Evolutionary conservation across 306 rosid species (phyloP).

Genomic region (Acacia acuminata): DNA sequence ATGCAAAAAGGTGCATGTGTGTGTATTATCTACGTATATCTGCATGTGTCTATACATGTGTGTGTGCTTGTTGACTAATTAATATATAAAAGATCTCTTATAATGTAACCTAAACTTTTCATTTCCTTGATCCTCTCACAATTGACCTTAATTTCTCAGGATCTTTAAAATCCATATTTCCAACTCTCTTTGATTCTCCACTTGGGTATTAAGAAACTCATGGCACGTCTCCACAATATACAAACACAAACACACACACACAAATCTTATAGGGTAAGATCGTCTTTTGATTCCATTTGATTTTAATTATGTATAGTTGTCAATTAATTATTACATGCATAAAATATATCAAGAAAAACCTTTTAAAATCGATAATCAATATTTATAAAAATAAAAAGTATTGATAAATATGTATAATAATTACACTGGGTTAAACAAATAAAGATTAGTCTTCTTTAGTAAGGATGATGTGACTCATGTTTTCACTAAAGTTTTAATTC

Average conservation of each 20-base stretch:
- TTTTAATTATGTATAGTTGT: neutral
- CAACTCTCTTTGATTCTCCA: neutral
- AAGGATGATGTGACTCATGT: neutral
- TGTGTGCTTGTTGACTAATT: neutral
- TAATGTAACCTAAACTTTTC: neutral
- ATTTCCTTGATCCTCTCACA: neutral
- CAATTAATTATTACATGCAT: neutral
- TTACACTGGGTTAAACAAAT: neutral
- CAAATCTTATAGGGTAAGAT: neutral
- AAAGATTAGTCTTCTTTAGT: neutral
- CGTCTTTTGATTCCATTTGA: neutral
- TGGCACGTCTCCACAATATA: neutral
- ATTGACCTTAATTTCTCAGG: neutral
- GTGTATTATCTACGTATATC: neutral
- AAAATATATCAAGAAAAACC: neutral
- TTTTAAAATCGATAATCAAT: neutral
- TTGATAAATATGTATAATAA: neutral
- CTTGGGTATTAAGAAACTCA: neutral
- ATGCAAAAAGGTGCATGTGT: neutral
- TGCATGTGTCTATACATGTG: neutral
- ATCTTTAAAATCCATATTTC: conserved; percentile 5
- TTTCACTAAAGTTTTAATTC: too few species aligned
- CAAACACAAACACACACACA: too few species aligned
- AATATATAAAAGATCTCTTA: neutral
- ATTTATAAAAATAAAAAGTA: neutral